A percentile compares a stretch with the other conserved stretches of the same genome.
Conservation (phyloP, 139 green algal species). For the Asterochloris erici region DNA sequence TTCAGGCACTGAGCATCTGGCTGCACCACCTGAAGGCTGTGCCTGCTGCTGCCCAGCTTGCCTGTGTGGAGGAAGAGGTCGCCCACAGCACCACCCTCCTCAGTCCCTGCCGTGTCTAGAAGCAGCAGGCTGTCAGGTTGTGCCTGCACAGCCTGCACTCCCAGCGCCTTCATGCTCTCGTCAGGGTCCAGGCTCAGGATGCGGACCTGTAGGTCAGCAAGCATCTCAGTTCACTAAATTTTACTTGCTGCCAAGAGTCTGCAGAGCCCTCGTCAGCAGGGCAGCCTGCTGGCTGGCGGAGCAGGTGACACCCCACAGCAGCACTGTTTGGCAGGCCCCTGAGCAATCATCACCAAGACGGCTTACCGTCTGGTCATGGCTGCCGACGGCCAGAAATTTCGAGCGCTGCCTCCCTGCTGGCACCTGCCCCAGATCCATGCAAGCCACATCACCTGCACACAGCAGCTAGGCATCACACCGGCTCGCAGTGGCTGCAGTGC, state of each 20-base stretch:
- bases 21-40: neutral
- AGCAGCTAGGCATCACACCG: too few species aligned
- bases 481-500: too few species aligned
- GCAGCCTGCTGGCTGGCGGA: too few species aligned
- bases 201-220: conserved; percentile 32
- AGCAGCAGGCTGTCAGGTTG: conserved; percentile 73
- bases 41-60: neutral
- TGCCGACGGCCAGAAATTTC: conserved; percentile 86
- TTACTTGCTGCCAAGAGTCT: too few species aligned
- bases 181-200: conserved; percentile 87
- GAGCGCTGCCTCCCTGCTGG: conserved; percentile 70
- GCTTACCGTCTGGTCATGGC: conserved; percentile 78
- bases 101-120: conserved; percentile 50
- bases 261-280: too few species aligned
- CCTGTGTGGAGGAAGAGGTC: conserved; percentile 79
- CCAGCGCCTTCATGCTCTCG: conserved; percentile 66
- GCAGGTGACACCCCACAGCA: too few species aligned
- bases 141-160: conserved; percentile 56
- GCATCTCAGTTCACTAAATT: neutral
- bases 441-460: conserved; percentile 77
- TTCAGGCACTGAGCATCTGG: neutral
- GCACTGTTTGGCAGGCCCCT: too few species aligned
- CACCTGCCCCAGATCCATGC: conserved; percentile 80
- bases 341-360: too few species aligned
- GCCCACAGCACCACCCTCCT: conserved; percentile 38